Evolutionary conservation across 108 stramenopile genomes (phyloP).

Genomic region (Pelagomonas calceolata): DNA sequence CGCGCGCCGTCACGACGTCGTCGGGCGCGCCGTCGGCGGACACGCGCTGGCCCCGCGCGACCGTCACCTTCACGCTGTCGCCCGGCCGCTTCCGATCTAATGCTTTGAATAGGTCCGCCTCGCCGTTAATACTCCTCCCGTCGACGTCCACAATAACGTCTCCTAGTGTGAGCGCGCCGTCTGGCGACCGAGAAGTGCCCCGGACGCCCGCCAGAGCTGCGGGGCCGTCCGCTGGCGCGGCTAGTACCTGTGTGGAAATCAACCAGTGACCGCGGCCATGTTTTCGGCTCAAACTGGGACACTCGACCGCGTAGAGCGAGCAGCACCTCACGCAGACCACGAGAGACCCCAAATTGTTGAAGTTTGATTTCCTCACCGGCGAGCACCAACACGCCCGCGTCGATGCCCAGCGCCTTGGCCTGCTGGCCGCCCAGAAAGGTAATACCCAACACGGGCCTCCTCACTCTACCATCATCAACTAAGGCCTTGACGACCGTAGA

Average conservation of each 20-base stretch:
- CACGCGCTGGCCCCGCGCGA: conserved; percentile 32
- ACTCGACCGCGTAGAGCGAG: conserved; percentile 50
- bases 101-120: conserved; percentile 75
- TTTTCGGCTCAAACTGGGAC: conserved; percentile 57
- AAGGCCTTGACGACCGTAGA: conserved; percentile 57
- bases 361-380: too few species aligned
- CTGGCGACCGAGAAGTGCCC: conserved; percentile 7
- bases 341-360: too few species aligned
- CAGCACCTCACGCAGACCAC: conserved; percentile 62
- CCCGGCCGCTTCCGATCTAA: conserved; percentile 70
- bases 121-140: conserved; percentile 52
- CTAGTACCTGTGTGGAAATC: too few species aligned
- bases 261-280: too few species aligned
- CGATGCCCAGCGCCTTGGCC: conserved; percentile 73
- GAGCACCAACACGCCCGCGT: conserved; percentile 71
- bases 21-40: neutral
- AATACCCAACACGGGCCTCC: conserved; percentile 74
- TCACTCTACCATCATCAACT: conserved; percentile 68
- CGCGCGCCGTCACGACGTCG: neutral
- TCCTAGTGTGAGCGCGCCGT: conserved; percentile 65
- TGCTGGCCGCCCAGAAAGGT: conserved; percentile 70
- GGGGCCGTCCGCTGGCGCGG: conserved; percentile 9
- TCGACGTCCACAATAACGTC: conserved; percentile 79
- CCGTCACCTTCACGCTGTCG: conserved; percentile 60
- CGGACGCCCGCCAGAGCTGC: conserved; percentile 12